These are phyloP conservation scores for Colletotrichum magnum DNA, from an alignment of 2,329 filamentous ascomycete species.

Conservation along the genomic window DNA sequence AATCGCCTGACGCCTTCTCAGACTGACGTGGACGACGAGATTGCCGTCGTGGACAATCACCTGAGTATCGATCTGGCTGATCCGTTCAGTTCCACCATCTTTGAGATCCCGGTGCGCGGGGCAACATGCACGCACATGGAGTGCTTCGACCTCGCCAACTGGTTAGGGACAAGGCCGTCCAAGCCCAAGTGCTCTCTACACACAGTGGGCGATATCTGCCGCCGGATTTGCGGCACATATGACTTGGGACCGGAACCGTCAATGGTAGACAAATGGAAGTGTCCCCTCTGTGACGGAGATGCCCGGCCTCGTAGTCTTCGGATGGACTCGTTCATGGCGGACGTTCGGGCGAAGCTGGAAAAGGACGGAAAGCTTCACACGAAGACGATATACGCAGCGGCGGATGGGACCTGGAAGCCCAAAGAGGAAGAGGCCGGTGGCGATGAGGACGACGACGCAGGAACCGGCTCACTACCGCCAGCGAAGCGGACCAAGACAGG, in stretches of 20 bases:
- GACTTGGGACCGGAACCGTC: constrained; percentile 59
- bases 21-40: constrained; percentile 69
- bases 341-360: constrained; percentile 70
- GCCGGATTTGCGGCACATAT: constrained; percentile 45
- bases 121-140: constrained; percentile 81
- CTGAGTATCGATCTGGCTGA: constrained; percentile 76
- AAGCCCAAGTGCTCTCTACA: constrained; percentile 57
- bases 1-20: constrained; percentile 54
- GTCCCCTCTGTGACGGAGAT: constrained; percentile 85
- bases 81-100: constrained; percentile 76
- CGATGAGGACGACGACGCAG: constrained; percentile 36
- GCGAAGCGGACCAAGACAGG: constrained; percentile 32
- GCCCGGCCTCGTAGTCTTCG: constrained; percentile 80
- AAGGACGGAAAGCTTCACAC: constrained; percentile 41
- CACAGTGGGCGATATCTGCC: constrained; percentile 54
- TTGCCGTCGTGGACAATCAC: constrained; percentile 70
- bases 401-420: constrained; percentile 52
- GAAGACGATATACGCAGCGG: constrained; percentile 49
- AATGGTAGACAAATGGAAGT: constrained; percentile 83
- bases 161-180: constrained; percentile 76
- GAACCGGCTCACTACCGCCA: constrained; percentile 10
- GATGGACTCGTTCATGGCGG: constrained; percentile 80
- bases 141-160: constrained; percentile 91
- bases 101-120: constrained; percentile 80
- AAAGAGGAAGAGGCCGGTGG: constrained; percentile 49